Evolutionary conservation across 208 protist species (phyloP), one percentile per base, ranked within the genome.

Genomic region (Trichomonas vaginalis): DNA sequence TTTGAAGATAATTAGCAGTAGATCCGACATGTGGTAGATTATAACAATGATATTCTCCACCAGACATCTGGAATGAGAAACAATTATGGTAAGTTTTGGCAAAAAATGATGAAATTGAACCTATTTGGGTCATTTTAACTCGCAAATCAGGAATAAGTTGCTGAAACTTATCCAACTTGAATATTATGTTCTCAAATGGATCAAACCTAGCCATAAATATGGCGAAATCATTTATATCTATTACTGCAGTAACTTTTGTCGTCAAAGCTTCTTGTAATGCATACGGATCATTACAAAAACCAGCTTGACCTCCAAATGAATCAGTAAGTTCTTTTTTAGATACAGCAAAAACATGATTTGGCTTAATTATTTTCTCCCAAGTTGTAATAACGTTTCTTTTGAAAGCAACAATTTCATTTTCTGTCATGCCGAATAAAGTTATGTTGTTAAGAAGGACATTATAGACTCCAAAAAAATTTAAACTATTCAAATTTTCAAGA

Each of bases 11-110:
- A 17, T 51, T 45, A 0, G 40, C 6, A 56, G 17, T 49, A 14
- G 21, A 51, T 35, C 37, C 46, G 12, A 42, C 17, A 1, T 35
- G 40, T 8, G 86, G 86, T 1, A 92, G 45, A 39, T 92, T 92
- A 39, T 92, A 92, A 45, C 86, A 92, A 45, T 92, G 86, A 51
- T 92, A 92, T 51, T 92, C 86, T 51, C 86, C 86, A 48, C 45
- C 17, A 21, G 48, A 8, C 3, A 42, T 6, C 21, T 51, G 4
- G 32, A 92, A 92, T 45, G 45, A 51, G 32, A 92, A 92, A 39
- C 86, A 92, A 39, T 92, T 92, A 15, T 92, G 45, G 45, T 48
- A 92, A 39, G 23, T 92, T 14, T 2, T 8, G 0, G 23, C 40
- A 51, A 92, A 92, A 51, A 56, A 92, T 4, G 40, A 48, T 45